Conservation (phyloP, 805 yeast species). For the Debaryomyces hansenii region DNA sequence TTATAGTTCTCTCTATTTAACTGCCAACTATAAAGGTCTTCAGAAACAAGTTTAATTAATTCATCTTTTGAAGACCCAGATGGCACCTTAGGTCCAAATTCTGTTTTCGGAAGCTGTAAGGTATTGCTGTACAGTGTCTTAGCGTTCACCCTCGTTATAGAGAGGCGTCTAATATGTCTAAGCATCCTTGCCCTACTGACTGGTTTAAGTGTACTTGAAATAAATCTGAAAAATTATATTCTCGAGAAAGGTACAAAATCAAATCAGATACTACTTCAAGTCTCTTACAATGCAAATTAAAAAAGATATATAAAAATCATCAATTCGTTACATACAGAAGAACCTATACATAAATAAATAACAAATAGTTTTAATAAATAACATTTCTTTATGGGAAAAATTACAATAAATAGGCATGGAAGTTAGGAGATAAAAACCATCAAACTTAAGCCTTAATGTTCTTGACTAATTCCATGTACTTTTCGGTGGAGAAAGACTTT, state of each 20-base stretch:
- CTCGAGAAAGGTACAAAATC: background rate
- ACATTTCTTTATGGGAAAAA: background rate
- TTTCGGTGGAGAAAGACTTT: constrained; percentile 88
- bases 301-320: constrained; percentile 5
- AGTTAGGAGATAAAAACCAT: background rate
- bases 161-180: background rate
- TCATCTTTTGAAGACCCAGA: constrained; percentile 36
- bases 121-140: constrained; percentile 45
- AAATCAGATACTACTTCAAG: background rate
- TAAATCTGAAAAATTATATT: background rate
- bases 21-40: constrained; percentile 66
- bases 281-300: background rate
- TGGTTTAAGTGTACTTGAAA: background rate
- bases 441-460: constrained; percentile 23
- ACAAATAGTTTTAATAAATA: background rate
- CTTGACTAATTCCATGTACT: constrained; percentile 79
- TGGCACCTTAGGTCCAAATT: constrained; percentile 54
- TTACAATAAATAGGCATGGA: constrained; percentile 2
- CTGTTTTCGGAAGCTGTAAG: constrained; percentile 64
- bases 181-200: background rate
- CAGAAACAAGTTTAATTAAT: constrained; percentile 53
- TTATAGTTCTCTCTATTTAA: constrained; percentile 20
- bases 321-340: constrained; percentile 11
- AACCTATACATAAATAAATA: constrained; percentile 7
- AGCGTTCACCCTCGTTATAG: constrained; percentile 1